Evolutionary conservation across 2,329 filamentous ascomycete genomes (phyloP).

Genomic region (Aspergillus sojae): DNA sequence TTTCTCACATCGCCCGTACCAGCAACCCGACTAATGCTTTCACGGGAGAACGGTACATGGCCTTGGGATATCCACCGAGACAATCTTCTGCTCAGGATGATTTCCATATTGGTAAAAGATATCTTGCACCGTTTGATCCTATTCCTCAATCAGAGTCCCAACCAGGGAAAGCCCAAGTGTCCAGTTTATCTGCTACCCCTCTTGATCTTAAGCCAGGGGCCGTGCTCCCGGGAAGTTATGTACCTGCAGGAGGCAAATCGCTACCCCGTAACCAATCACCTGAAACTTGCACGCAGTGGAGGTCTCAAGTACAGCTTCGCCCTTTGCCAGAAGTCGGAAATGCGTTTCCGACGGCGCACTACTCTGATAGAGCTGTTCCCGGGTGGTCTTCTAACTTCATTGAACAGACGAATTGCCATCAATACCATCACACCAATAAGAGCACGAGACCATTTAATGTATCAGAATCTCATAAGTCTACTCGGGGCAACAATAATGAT

Average conservation of each 20-base stretch:
- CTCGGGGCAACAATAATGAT: constrained; percentile 21
- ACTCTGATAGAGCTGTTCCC: constrained; percentile 20
- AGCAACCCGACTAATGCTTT: constrained; percentile 14
- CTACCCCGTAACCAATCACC: constrained; percentile 16
- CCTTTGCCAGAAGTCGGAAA: constrained; percentile 20
- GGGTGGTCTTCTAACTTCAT: constrained; percentile 17
- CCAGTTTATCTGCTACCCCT: constrained; percentile 17
- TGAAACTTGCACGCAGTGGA: constrained; percentile 14
- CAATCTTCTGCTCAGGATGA: constrained; percentile 22
- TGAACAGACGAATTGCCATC: constrained; percentile 22
- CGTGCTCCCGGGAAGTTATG: constrained; percentile 20
- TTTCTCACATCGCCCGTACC: constrained; percentile 15
- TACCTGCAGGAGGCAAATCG: constrained; percentile 20
- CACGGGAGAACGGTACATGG: constrained; percentile 22
- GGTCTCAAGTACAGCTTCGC: constrained; percentile 14
- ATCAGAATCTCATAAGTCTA: constrained; percentile 18
- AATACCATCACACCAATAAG: constrained; percentile 20
- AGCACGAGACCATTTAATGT: constrained; percentile 12
- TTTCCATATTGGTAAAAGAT: constrained; percentile 25
- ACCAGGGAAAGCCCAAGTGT: constrained; percentile 18
- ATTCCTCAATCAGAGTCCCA: constrained; percentile 21
- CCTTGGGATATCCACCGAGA: constrained; percentile 20
- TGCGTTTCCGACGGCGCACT: constrained; percentile 22
- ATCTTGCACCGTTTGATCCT: constrained; percentile 24
- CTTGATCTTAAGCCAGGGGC: constrained; percentile 20